A percentile compares a stretch with the other conserved stretches of the same genome.
phyloP scores from a whole-genome alignment of 306 rosid species.

The Dryas alaskensis region DNA sequence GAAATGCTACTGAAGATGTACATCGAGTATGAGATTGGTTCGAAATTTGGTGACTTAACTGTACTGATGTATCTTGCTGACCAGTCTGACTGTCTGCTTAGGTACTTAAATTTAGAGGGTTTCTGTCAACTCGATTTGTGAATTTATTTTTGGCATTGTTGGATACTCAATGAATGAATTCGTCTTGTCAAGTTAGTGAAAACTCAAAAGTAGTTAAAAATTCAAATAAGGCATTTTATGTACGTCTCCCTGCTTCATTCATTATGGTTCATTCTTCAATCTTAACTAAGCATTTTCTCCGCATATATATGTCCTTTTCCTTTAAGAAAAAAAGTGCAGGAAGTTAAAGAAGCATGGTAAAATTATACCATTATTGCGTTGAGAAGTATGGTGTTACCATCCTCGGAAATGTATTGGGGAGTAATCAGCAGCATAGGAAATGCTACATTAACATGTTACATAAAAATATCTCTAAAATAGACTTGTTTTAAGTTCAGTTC shows the following conservation, averaged over 20 bases:
- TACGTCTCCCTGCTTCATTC: background rate
- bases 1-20: conserved; percentile 25
- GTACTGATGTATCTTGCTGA: conserved; percentile 23
- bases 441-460: no score
- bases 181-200: conserved; percentile 17
- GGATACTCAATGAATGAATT: conserved; percentile 6
- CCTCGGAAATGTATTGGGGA: no score
- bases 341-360: no score
- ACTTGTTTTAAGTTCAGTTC: no score
- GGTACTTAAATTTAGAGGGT: conserved; percentile 10
- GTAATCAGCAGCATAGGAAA: no score
- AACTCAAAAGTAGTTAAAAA: background rate
- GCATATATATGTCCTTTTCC: background rate
- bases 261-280: background rate
- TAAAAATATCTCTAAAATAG: no score
- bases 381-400: no score
- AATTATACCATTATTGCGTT: no score
- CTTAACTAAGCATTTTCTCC: background rate
- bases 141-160: conserved; percentile 14
- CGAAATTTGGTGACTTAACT: conserved; percentile 17
- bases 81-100: conserved; percentile 18
- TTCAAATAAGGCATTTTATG: background rate
- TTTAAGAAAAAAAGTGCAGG: background rate
- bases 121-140: conserved; percentile 11
- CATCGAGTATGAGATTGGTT: conserved; percentile 20